A percentile compares a stretch with the other conserved stretches of the same genome.
These are phyloP conservation scores for Trichophyton benhamiae DNA, from an alignment of 2,329 filamentous ascomycete species.

Conservation along the genomic window DNA sequence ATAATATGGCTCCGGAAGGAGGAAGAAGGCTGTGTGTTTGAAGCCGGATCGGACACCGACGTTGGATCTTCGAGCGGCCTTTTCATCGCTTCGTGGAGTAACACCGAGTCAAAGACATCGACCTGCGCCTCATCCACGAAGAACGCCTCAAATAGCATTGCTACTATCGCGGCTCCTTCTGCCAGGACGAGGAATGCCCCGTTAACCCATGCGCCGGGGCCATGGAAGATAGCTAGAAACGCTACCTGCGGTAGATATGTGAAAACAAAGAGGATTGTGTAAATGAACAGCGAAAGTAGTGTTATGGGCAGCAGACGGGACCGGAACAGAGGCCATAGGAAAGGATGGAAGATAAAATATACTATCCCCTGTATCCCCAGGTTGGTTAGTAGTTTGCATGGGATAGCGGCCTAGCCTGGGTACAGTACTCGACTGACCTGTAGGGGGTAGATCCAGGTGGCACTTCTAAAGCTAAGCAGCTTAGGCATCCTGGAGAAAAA, in stretches of 20 bases:
- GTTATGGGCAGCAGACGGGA: conserved; percentile 68
- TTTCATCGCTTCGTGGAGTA: conserved; percentile 51
- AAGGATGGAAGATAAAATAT: conserved; percentile 66
- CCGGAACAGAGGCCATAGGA: conserved; percentile 69
- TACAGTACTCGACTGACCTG: conserved; percentile 26
- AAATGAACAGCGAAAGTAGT: conserved; percentile 69
- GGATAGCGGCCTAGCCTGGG: neutral
- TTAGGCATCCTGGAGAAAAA: neutral
- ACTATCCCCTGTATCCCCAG: conserved; percentile 52
- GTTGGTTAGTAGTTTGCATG: neutral
- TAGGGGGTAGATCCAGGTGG: conserved; percentile 38
- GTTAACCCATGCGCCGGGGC: conserved; percentile 71
- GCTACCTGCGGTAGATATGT: conserved; percentile 80
- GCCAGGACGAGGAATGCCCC: conserved; percentile 71
- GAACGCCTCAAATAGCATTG: conserved; percentile 63
- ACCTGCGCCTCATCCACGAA: conserved; percentile 69
- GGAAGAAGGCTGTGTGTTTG: neutral
- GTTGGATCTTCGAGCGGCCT: conserved; percentile 26
- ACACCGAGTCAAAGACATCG: conserved; percentile 72
- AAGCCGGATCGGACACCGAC: neutral
- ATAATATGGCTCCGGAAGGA: neutral
- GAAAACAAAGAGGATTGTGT: conserved; percentile 76
- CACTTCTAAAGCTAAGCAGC: conserved; percentile 19
- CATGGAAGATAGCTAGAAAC: conserved; percentile 79
- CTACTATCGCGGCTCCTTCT: conserved; percentile 50